These are phyloP conservation scores for Lodderomyces margitis DNA, from an alignment of 1,139 yeast genomes.

Conservation along the genomic window DNA sequence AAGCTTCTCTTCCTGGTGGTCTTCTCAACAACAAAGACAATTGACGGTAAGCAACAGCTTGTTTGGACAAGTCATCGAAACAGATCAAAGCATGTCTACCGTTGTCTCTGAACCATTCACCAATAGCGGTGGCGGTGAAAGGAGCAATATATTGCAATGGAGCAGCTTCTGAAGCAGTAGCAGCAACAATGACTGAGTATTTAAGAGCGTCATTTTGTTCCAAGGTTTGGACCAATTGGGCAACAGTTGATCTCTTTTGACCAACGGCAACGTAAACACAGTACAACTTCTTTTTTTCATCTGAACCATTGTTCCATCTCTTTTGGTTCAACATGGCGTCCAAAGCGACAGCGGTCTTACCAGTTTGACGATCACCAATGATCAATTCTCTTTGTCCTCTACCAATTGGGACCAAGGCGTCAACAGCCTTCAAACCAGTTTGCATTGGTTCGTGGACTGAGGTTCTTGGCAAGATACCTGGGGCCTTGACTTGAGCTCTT, in stretches of 20 bases:
- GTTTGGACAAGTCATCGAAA: slow-evolving; percentile 98
- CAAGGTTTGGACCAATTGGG: slow-evolving; percentile 98
- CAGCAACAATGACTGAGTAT: slow-evolving; percentile 97
- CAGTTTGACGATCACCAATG: slow-evolving; percentile 99
- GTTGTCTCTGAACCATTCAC: slow-evolving; percentile 99
- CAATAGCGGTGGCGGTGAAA: slow-evolving; percentile 99
- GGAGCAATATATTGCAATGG: slow-evolving; percentile 99
- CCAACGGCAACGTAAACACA: slow-evolving; percentile 99
- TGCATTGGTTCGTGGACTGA: slow-evolving; percentile 99
- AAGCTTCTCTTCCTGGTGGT: slow-evolving; percentile 97
- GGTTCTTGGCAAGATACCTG: slow-evolving; percentile 99
- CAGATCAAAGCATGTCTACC: slow-evolving; percentile 96
- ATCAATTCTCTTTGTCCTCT: slow-evolving; percentile 99
- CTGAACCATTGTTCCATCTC: slow-evolving; percentile 95
- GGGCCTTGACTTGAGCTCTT: slow-evolving; percentile 99
- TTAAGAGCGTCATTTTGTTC: slow-evolving; percentile 98
- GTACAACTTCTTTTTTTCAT: slow-evolving; percentile 97
- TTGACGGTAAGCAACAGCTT: slow-evolving; percentile 99
- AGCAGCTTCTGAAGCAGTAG: slow-evolving; percentile 99
- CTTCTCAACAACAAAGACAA: slow-evolving; percentile 96
- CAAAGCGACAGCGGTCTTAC: slow-evolving; percentile 98
- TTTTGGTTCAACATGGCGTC: slow-evolving; percentile 98
- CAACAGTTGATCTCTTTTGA: slow-evolving; percentile 99
- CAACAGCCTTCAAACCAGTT: slow-evolving; percentile 99
- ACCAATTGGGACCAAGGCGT: slow-evolving; percentile 98